Percentiles rank a stretch among this genome's conserved stretches.
These are phyloP conservation scores for Coffea eugenioides DNA, from an alignment of 257 asterid species.

Conservation along the genomic window DNA sequence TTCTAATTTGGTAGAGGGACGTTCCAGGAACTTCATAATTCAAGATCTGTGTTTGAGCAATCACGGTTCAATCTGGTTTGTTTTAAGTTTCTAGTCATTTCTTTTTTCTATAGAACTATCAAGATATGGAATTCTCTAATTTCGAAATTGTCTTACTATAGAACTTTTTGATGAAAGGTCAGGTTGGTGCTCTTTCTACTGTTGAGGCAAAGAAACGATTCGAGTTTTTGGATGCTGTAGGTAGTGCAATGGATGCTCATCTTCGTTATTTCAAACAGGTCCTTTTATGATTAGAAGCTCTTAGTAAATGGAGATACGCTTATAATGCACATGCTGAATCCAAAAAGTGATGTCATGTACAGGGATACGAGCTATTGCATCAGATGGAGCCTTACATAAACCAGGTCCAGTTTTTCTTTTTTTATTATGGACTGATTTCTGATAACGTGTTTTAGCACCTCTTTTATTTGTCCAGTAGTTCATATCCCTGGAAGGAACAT, in stretches of 20 bases:
- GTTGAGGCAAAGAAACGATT: slow-evolving; percentile 97
- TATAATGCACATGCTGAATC: slow-evolving; percentile 23
- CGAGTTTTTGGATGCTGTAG: slow-evolving; percentile 95
- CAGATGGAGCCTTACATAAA: slow-evolving; percentile 99
- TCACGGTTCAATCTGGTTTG: slow-evolving; percentile 87
- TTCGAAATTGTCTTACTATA: slow-evolving; percentile 7
- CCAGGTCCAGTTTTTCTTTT: slow-evolving; percentile 54
- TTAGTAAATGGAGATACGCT: slow-evolving; percentile 5
- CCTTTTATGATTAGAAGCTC: slow-evolving; percentile 21
- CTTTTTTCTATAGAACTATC: not conserved
- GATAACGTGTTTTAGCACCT: not conserved
- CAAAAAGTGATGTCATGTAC: slow-evolving; percentile 24
- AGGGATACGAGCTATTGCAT: slow-evolving; percentile 98
- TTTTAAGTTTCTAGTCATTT: slow-evolving; percentile 21
- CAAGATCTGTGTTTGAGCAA: slow-evolving; percentile 91
- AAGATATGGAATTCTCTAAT: not conserved
- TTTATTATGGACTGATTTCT: not conserved
- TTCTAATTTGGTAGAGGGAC: slow-evolving; percentile 93
- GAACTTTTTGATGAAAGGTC: slow-evolving; percentile 21
- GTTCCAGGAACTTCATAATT: slow-evolving; percentile 93
- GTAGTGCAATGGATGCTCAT: slow-evolving; percentile 98
- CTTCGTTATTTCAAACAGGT: slow-evolving; percentile 98
- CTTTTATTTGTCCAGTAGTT: not conserved
- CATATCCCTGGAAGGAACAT: not conserved
- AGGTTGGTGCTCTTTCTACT: slow-evolving; percentile 88